Conservation (phyloP, 2,329 filamentous ascomycete species). For the Cercospora citrullina region DNA sequence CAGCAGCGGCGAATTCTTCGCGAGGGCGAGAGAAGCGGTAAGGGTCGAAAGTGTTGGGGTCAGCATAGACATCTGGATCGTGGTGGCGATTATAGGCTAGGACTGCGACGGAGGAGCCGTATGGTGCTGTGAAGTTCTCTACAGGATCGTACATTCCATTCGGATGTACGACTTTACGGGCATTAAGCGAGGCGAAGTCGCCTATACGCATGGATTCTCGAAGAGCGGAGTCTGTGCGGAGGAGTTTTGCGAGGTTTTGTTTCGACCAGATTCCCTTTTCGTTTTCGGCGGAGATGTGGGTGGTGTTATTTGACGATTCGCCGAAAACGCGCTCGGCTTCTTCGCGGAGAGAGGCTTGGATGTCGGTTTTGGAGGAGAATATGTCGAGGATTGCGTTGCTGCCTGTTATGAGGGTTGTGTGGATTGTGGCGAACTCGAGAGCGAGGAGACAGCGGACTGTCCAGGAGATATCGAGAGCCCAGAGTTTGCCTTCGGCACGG, state of each 20-base stretch:
- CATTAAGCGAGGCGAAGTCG: slow-evolving; percentile 28
- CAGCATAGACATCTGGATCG: slow-evolving; percentile 35
- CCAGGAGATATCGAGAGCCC: slow-evolving; percentile 51
- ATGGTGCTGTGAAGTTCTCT: slow-evolving; percentile 30
- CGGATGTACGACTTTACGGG: slow-evolving; percentile 33
- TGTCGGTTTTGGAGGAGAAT: slow-evolving; percentile 42
- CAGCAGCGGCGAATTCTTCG: slow-evolving; percentile 27
- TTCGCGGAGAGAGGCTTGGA: slow-evolving; percentile 38
- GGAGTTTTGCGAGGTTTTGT: slow-evolving; percentile 29
- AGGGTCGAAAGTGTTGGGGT: slow-evolving; percentile 35
- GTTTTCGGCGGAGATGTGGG: not conserved
- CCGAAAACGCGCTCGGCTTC: slow-evolving; percentile 32
- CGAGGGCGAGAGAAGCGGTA: slow-evolving; percentile 35
- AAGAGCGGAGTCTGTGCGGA: slow-evolving; percentile 35
- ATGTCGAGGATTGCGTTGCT: slow-evolving; percentile 53
- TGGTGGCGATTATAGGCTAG: slow-evolving; percentile 30
- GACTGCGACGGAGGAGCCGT: slow-evolving; percentile 28
- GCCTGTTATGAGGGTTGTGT: slow-evolving; percentile 58
- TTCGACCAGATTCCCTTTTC: slow-evolving; percentile 26
- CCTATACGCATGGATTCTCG: slow-evolving; percentile 37
- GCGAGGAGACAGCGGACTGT: slow-evolving; percentile 57
- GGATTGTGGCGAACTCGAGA: slow-evolving; percentile 60
- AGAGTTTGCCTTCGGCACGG: slow-evolving; percentile 43
- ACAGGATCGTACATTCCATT: slow-evolving; percentile 31
- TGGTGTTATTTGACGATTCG: slow-evolving; percentile 15